These are phyloP conservation scores for Spencermartinsiella europaea DNA, from an alignment of 805 yeast genomes.

Conservation along the genomic window DNA sequence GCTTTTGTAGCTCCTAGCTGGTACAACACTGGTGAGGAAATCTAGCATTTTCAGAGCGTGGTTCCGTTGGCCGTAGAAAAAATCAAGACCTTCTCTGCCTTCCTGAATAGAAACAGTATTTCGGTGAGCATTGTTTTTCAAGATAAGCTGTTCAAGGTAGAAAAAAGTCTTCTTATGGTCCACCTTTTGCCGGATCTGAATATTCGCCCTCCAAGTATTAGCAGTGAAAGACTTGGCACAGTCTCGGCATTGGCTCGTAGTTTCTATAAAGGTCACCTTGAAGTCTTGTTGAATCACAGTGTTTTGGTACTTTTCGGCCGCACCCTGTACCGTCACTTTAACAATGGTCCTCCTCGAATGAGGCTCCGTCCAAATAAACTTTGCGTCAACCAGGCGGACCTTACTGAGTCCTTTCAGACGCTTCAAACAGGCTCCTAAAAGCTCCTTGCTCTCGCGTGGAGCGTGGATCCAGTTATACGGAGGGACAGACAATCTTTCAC, in stretches of 20 bases:
- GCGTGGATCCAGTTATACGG: conserved; percentile 90
- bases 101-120: conserved; percentile 93
- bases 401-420: conserved; percentile 80
- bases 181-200: conserved; percentile 96
- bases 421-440: conserved; percentile 79
- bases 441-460: conserved; percentile 81
- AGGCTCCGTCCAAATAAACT: conserved; percentile 98
- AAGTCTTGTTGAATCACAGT: conserved; percentile 91
- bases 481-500: conserved; percentile 89
- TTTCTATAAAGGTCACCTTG: conserved; percentile 88
- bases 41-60: conserved; percentile 95
- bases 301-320: conserved; percentile 68
- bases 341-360: conserved; percentile 93
- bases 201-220: conserved; percentile 97
- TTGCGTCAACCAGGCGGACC: conserved; percentile 86
- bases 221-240: conserved; percentile 97
- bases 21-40: conserved; percentile 78
- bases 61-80: conserved; percentile 79
- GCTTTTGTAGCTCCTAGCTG: conserved; percentile 74
- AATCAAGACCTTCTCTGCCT: conserved; percentile 89
- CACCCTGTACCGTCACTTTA: conserved; percentile 93
- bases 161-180: conserved; percentile 94
- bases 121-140: conserved; percentile 87
- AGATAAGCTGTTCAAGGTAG: conserved; percentile 89
- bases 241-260: conserved; percentile 97